Evolutionary conservation across 78 protist genomes (phyloP).

Genomic region (Planoprotostelium fungivorum): DNA sequence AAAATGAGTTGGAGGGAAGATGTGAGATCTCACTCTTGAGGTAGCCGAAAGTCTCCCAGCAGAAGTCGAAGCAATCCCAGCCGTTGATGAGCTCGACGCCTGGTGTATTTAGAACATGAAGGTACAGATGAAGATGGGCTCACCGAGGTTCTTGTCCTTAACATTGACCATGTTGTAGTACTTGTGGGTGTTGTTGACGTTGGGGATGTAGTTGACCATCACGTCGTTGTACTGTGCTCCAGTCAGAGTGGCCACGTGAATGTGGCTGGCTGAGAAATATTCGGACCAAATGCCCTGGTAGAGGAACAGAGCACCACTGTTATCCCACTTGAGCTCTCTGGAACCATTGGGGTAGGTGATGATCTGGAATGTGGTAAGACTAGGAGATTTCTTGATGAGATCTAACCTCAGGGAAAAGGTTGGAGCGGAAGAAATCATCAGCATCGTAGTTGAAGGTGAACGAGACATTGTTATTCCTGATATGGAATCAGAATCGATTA

Average conservation of each 20-base stretch:
- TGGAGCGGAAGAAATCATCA: background rate
- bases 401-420: background rate
- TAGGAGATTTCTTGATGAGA: background rate
- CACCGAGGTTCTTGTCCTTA: background rate
- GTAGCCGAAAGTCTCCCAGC: background rate
- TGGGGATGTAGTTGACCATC: background rate
- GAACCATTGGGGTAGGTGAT: background rate
- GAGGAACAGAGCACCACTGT: background rate
- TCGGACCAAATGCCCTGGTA: background rate
- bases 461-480: background rate
- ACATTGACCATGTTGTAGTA: background rate
- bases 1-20: background rate
- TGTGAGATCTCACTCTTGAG: background rate
- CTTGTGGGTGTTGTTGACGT: background rate
- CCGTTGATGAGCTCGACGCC: background rate
- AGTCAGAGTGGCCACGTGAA: background rate
- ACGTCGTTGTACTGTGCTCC: background rate
- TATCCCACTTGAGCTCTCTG: background rate
- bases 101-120: background rate
- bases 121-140: background rate
- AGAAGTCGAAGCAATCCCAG: background rate
- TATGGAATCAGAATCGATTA: background rate
- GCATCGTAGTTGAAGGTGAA: conserved; percentile 1
- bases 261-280: background rate
- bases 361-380: background rate